Conservation (phyloP, 148 eudicot species). For the Cornus suecica region DNA sequence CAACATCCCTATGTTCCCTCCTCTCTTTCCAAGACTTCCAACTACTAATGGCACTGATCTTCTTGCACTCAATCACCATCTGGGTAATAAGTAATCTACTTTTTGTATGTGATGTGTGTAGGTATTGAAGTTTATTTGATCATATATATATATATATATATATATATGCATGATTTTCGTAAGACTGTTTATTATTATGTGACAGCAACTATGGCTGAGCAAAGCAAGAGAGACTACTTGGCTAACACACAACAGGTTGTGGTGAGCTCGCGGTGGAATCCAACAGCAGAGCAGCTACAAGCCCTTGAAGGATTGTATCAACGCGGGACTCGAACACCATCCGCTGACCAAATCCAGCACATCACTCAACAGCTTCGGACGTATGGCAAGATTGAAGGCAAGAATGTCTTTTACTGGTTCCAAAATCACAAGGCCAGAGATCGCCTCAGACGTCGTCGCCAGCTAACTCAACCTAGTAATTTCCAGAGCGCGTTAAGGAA, state of each 20-base stretch:
- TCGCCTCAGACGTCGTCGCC: conserved; percentile 81
- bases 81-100: not conserved
- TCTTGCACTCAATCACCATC: conserved; percentile 35
- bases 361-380: conserved; percentile 55
- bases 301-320: conserved; percentile 50
- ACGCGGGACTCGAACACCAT: conserved; percentile 59
- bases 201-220: conserved; percentile 28
- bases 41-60: conserved; percentile 13
- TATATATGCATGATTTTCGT: too few species aligned
- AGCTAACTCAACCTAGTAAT: conserved; percentile 27
- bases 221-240: conserved; percentile 26
- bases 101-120: too few species aligned
- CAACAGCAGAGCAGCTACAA: conserved; percentile 72
- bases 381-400: conserved; percentile 77
- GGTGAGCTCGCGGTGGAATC: conserved; percentile 79
- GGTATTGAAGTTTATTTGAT: too few species aligned
- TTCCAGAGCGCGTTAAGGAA: conserved; percentile 16
- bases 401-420: conserved; percentile 89
- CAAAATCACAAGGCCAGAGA: conserved; percentile 91
- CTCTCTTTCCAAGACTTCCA: conserved; percentile 36
- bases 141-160: too few species aligned
- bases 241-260: conserved; percentile 37
- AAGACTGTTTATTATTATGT: not conserved
- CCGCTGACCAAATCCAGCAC: conserved; percentile 60
- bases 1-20: conserved; percentile 40